A percentile compares a stretch with the other conserved stretches of the same genome.
Conservation (phyloP, 2,329 filamentous ascomycete species). For the Chrysoporthe cubensis region DNA sequence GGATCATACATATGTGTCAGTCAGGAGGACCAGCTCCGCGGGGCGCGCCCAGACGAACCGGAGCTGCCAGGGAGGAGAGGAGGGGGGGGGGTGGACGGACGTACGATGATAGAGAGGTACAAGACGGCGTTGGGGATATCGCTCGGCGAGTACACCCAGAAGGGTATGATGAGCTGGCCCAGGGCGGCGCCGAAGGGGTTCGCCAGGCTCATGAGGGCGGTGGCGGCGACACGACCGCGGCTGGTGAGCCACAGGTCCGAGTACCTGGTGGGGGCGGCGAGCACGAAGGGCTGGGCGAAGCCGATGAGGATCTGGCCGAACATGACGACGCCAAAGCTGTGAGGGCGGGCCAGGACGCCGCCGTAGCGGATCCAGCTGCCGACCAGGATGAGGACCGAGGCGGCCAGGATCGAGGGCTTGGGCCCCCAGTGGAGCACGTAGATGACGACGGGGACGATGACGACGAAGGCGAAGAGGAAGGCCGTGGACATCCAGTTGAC, state of each 20-base stretch:
- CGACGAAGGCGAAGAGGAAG: slow-evolving; percentile 84
- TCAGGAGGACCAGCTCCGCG: neutral
- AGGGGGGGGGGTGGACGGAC: slow-evolving; percentile 36
- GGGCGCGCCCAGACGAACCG: too few relatives aligned
- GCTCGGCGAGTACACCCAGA: slow-evolving; percentile 65
- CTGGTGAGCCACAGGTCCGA: slow-evolving; percentile 95
- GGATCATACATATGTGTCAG: neutral
- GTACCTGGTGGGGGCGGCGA: slow-evolving; percentile 86
- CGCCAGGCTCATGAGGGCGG: slow-evolving; percentile 80
- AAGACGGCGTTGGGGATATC: slow-evolving; percentile 83
- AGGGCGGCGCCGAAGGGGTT: slow-evolving; percentile 90
- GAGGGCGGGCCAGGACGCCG: slow-evolving; percentile 60
- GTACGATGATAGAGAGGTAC: slow-evolving; percentile 80
- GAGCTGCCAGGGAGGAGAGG: neutral
- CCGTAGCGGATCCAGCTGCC: slow-evolving; percentile 94
- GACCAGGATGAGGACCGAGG: slow-evolving; percentile 73
- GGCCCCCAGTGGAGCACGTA: slow-evolving; percentile 80
- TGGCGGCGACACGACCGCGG: slow-evolving; percentile 81
- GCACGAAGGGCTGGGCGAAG: slow-evolving; percentile 87
- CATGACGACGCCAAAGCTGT: slow-evolving; percentile 78
- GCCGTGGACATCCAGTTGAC: slow-evolving; percentile 94
- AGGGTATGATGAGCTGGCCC: slow-evolving; percentile 83
- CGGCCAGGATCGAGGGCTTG: slow-evolving; percentile 73
- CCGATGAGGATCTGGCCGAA: slow-evolving; percentile 91
- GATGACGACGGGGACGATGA: slow-evolving; percentile 72